Percentiles rank a stretch among this genome's conserved stretches.
Evolutionary conservation across 2,329 filamentous ascomycete genomes (phyloP).

Genomic region (Juglanconis oblonga): DNA sequence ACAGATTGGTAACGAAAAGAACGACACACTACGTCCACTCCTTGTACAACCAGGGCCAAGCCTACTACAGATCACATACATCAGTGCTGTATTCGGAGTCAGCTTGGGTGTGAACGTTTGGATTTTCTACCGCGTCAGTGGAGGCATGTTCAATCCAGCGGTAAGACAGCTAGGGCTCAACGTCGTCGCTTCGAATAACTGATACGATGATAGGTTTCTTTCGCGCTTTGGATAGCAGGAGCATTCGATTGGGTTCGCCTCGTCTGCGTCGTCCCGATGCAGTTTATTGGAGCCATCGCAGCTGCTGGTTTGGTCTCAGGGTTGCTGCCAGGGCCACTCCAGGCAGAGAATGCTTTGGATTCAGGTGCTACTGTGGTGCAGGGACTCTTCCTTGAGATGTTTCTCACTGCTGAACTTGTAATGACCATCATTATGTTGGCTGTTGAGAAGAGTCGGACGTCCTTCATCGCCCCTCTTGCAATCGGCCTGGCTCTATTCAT

Average conservation of each 20-base stretch:
- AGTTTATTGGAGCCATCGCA: constrained; percentile 57
- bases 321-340: constrained; percentile 52
- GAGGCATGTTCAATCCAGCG: constrained; percentile 50
- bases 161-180: not conserved
- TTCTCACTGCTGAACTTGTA: constrained; percentile 52
- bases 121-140: constrained; percentile 54
- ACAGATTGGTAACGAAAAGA: constrained; percentile 25
- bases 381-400: constrained; percentile 54
- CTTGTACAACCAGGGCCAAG: constrained; percentile 13
- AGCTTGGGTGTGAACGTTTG: constrained; percentile 53
- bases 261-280: constrained; percentile 50
- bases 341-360: constrained; percentile 45
- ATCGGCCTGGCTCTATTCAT: constrained; percentile 63
- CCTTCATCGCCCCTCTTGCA: constrained; percentile 59
- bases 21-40: constrained; percentile 8
- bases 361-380: constrained; percentile 41
- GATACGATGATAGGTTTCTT: constrained; percentile 35
- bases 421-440: constrained; percentile 59
- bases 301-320: constrained; percentile 55
- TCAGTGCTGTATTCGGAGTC: constrained; percentile 48
- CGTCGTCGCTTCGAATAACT: not conserved
- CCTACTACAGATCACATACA: constrained; percentile 32
- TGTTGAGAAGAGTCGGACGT: constrained; percentile 60
- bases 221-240: constrained; percentile 56
- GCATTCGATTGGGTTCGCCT: constrained; percentile 52